Conservation (phyloP, 2,329 filamentous ascomycete genomes). For the Teratosphaeria gauchensis region DNA sequence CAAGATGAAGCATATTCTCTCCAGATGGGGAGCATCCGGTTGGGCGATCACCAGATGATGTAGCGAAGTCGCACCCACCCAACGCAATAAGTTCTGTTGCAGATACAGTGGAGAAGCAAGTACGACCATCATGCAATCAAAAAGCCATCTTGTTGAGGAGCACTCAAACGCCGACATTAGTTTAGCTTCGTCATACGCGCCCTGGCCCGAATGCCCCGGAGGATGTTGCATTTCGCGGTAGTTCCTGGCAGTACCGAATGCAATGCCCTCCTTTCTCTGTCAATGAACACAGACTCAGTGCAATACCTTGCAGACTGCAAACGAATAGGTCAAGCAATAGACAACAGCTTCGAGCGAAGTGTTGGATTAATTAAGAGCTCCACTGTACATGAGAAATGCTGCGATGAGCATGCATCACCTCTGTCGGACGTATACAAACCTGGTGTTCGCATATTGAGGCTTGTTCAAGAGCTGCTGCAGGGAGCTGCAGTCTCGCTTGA, state of each 20-base stretch:
- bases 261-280: neutral
- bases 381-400: too few species aligned
- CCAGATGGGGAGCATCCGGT: neutral
- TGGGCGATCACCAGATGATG: neutral
- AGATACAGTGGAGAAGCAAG: neutral
- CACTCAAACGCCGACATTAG: neutral
- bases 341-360: too few species aligned
- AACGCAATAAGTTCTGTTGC: neutral
- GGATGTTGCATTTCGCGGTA: neutral
- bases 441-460: too few species aligned
- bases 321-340: too few species aligned
- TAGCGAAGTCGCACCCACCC: neutral
- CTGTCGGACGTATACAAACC: too few species aligned
- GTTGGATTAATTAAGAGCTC: too few species aligned
- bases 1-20: neutral
- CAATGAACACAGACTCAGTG: neutral
- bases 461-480: neutral
- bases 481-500: too few species aligned
- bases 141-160: neutral
- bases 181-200: neutral
- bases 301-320: neutral
- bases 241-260: neutral
- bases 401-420: too few species aligned
- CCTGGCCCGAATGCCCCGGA: neutral
- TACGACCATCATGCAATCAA: neutral